Base-by-base conservation (phyloP, 371 early-diverging fungal species). In the Nematocida displodere region DNA sequence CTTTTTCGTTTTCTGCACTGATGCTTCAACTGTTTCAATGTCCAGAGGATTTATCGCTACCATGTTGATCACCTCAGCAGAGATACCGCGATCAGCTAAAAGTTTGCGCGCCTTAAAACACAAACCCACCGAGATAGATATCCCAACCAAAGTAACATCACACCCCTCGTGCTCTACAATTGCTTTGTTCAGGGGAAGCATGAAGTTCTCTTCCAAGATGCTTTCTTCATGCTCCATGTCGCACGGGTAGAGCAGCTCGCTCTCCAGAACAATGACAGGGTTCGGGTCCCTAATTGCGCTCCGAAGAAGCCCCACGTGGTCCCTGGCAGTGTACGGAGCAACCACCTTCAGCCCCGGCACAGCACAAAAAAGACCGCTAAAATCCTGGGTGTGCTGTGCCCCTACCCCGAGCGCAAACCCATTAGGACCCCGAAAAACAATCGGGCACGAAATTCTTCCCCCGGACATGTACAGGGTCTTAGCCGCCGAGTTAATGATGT, bases 351-450 rank as follows among this genome's bases (percentile, higher is more conserved):
- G 86, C 49, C 97, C 96, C 46, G 93, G 92, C 52, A 96, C 90
- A 59, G 91, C 89, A 29, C 96, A 95, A 84, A 94, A 96, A 92
- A 94, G 95, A 58, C 93, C 90, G 78, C 92, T 91, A 81, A 92
- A 96, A 86, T 92, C 92, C 86, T 96, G 96, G 33, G 97, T 95
- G 87, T 97, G 98, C 87, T 97, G 98, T 48, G 98, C 98, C 80
- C 86, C 98, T 39, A 95, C 97, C 82, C 97, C 97, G 46, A 91
- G 89, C 77, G 94, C 93, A 53, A 92, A 93, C 77, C 97, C 97
- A 86, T 97, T 97, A 64, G 97, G 97, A 17, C 98, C 98, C 80
- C 98, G 89, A 89, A 98, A 98, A 13, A 97, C 96, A 80, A 97
- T 95, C 26, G 95, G 94, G 82, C 90, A 90, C 39, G 89, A 89